A percentile compares a stretch with the other conserved stretches of the same genome.
Conservation (phyloP, 2,329 filamentous ascomycete genomes). For the Phialophora expanda region DNA sequence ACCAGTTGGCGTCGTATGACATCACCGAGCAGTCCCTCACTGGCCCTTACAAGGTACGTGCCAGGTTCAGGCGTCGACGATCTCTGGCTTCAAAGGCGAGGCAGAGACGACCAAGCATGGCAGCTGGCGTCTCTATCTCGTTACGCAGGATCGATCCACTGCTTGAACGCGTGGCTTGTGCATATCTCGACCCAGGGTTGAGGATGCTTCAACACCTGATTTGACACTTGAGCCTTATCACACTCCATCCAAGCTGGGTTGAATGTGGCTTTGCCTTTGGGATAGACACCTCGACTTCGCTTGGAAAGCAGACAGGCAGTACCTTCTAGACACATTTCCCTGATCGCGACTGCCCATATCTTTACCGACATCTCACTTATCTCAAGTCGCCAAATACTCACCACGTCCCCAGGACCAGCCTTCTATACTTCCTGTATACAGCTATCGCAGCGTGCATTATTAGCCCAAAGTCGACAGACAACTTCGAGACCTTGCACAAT, state of each 20-base stretch:
- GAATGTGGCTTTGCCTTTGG: background rate
- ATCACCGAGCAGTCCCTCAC: background rate
- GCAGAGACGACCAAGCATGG: background rate
- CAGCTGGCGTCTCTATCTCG: background rate
- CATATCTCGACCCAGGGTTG: background rate
- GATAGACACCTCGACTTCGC: background rate
- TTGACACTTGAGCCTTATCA: background rate
- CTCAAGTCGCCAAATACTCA: background rate
- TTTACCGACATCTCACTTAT: background rate
- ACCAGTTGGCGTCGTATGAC: background rate
- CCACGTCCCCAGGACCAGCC: background rate
- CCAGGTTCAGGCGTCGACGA: conserved; percentile 4
- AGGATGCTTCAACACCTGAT: background rate
- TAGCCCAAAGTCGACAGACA: background rate
- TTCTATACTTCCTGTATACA: background rate
- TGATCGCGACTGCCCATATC: background rate
- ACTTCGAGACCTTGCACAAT: background rate
- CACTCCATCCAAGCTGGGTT: background rate
- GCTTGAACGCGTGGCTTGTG: conserved; percentile 9
- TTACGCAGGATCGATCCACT: background rate
- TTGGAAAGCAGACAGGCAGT: background rate
- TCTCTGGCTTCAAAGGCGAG: background rate
- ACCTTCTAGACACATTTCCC: background rate
- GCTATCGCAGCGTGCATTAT: background rate
- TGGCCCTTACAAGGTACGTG: background rate